Conservation (phyloP, 169 alveolate species). For the Theileria annulata region DNA sequence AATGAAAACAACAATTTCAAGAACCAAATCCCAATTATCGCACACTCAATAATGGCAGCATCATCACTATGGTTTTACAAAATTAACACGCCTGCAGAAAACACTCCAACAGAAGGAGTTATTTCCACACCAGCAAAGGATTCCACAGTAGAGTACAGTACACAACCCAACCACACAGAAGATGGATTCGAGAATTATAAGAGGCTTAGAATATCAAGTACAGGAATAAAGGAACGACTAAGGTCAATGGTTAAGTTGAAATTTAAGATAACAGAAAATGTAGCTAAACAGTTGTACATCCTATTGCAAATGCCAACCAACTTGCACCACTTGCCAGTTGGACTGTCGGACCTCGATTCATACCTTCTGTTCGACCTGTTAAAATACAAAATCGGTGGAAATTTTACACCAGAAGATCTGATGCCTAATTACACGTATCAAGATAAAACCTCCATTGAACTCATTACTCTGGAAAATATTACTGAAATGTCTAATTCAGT, state of each 20-base stretch:
- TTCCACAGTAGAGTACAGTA: not conserved
- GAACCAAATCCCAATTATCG: slow-evolving; percentile 24
- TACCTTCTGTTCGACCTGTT: slow-evolving; percentile 39
- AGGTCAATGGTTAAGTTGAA: not conserved
- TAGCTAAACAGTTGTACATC: slow-evolving; percentile 30
- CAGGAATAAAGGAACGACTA: not conserved
- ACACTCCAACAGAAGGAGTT: not conserved
- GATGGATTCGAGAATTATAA: not conserved
- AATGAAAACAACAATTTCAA: slow-evolving; percentile 14
- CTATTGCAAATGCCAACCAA: slow-evolving; percentile 46
- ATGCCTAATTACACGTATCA: slow-evolving; percentile 37
- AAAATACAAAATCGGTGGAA: not conserved
- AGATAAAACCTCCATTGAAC: slow-evolving; percentile 6
- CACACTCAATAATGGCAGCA: slow-evolving; percentile 26
- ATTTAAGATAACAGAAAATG: slow-evolving; percentile 3
- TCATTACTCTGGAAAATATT: not conserved
- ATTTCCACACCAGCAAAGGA: not conserved
- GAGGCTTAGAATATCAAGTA: not conserved
- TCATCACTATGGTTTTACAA: slow-evolving; percentile 10
- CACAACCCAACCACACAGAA: not conserved
- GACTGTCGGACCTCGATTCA: slow-evolving; percentile 34
- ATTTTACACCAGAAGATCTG: slow-evolving; percentile 1
- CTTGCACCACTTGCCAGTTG: slow-evolving; percentile 37
- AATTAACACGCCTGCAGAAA: slow-evolving; percentile 9
- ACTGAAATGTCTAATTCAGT: slow-evolving; percentile 9